Evolutionary conservation across 1,284 basidiomycete genomes (phyloP), one percentile per base, ranked within the genome.

Genomic region (Rhodotorula sp.): DNA sequence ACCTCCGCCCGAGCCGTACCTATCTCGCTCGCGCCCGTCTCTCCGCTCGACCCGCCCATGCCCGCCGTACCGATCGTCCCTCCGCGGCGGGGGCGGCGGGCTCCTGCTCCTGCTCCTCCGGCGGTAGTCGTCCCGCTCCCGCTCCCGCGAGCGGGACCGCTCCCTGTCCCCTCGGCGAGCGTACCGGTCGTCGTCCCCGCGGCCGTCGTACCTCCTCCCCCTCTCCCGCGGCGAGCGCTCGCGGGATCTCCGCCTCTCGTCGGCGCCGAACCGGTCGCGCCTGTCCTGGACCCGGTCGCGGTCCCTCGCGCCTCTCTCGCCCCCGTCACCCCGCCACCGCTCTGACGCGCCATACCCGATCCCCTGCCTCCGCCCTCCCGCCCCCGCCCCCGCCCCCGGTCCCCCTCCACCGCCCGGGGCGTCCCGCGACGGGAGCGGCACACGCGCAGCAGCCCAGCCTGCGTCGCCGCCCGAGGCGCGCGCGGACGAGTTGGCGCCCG

Each of bases 401-500:
- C 27, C 59, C 65, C 17, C 63, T 46, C 50, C 61, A 39, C 32
- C 67, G 46, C 36, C 41, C 72, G 17, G 48, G 55, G 21, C 59
- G 34, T 41, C 62, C 34, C 27, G 29, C 54, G 29, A 65, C 66
- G 22, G 50, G 29, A 13, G 65, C 37, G 15, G 39, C 39, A 15
- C 39, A 39, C 29, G 50, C 15, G 34, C 34, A 4, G 51, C 51
- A 3, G 27, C 36, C 44, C 46, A 57, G 27, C 57, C 41, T 41
- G 32, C 54, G 61, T 56, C 66, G 17, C 37, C 55, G 10, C 53
- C 64, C 15, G 34, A 15, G n/a, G 1, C 46, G 17, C 39, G 55
- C 21, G 68, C 55, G 6, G 54, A 57, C 10, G 73, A 62, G 64
- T 77, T 76, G 19, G 76, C 69, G 6, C 78, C 78, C 10, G 71